These are phyloP conservation scores for Hypoxylon sp. DNA, from an alignment of 2,329 filamentous ascomycete species.

Conservation along the genomic window DNA sequence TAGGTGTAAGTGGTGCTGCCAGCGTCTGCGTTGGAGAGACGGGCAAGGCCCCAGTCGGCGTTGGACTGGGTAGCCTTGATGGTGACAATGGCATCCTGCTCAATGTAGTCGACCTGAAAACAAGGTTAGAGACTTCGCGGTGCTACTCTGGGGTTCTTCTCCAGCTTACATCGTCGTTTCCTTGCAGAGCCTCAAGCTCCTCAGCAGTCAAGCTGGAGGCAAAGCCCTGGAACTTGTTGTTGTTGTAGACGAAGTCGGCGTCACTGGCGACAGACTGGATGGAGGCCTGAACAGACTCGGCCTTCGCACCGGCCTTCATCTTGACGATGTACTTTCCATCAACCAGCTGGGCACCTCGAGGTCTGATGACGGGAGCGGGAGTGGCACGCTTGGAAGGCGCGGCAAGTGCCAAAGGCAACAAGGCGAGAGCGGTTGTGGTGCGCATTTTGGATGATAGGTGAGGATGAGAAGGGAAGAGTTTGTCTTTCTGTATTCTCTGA, in stretches of 20 bases:
- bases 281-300: constrained; percentile 46
- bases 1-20: constrained; percentile 53
- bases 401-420: constrained; percentile 45
- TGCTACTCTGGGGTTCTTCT: too few species aligned
- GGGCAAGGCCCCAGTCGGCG: constrained; percentile 56
- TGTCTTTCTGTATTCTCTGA: too few species aligned
- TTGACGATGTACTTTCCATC: constrained; percentile 57
- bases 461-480: constrained; percentile 23
- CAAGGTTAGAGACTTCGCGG: too few species aligned
- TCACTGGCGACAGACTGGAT: constrained; percentile 40
- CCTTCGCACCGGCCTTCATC: constrained; percentile 48
- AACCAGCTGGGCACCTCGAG: constrained; percentile 42
- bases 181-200: constrained; percentile 52
- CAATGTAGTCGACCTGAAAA: constrained; percentile 48
- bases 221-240: constrained; percentile 52
- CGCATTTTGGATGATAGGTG: constrained; percentile 41
- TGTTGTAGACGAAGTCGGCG: constrained; percentile 47
- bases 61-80: constrained; percentile 40
- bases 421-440: constrained; percentile 39
- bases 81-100: constrained; percentile 45
- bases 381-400: constrained; percentile 43
- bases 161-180: constrained; percentile 51
- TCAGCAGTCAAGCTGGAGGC: constrained; percentile 53
- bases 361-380: constrained; percentile 44
- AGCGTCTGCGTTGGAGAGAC: constrained; percentile 53